These are phyloP conservation scores for Paecilomyces dactylethromorphus DNA, from an alignment of 2,329 filamentous ascomycete species.

Conservation along the genomic window DNA sequence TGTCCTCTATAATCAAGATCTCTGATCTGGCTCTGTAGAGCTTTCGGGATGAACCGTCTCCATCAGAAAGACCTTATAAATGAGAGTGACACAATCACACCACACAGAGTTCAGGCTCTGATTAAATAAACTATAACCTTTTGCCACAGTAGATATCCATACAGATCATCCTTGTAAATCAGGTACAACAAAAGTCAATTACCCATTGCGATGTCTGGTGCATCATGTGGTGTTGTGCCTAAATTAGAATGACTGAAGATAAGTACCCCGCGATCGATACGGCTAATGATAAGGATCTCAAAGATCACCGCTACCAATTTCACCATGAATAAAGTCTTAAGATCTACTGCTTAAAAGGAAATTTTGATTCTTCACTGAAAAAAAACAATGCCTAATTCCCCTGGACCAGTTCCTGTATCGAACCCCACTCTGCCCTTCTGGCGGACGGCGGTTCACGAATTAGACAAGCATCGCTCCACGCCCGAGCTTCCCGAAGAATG, in stretches of 20 bases:
- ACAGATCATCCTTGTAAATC: neutral
- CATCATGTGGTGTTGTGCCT: neutral
- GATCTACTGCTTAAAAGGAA: too few species aligned
- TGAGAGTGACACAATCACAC: neutral
- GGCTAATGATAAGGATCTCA: neutral
- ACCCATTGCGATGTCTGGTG: too few species aligned
- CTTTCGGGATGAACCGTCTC: neutral
- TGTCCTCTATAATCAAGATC: neutral
- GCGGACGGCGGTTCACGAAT: conserved; percentile 31
- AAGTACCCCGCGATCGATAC: neutral
- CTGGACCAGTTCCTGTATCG: neutral
- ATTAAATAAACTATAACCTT: neutral
- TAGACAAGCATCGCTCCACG: conserved; percentile 37
- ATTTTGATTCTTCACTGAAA: neutral
- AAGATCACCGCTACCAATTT: neutral
- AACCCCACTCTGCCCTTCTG: conserved; percentile 30
- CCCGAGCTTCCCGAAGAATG: conserved; percentile 27
- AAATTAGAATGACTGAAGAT: neutral
- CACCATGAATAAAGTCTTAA: neutral
- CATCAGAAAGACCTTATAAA: neutral
- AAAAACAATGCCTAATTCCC: neutral
- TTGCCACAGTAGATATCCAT: neutral
- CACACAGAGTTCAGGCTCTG: too few species aligned
- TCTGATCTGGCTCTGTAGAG: neutral
- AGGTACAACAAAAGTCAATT: neutral